Evolutionary conservation across 208 protist species (phyloP).

Genomic region (Crithidia bombi): DNA sequence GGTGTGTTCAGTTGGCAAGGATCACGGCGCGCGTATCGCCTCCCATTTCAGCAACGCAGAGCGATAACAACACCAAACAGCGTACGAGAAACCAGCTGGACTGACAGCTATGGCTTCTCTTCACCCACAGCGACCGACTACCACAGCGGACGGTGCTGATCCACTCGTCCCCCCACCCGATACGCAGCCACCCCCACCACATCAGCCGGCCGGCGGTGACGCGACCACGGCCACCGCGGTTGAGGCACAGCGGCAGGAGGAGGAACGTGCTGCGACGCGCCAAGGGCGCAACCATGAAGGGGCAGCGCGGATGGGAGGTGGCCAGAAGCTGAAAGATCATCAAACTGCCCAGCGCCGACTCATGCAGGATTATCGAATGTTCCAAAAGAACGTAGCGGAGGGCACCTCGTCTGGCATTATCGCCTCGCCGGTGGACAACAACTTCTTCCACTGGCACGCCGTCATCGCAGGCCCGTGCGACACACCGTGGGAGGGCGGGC

Average conservation of each 20-base stretch:
- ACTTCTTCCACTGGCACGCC: conserved; percentile 89
- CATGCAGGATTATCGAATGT: conserved; percentile 67
- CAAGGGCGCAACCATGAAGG: conserved; percentile 30
- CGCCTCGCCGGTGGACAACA: conserved; percentile 65
- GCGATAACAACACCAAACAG: too few relatives aligned
- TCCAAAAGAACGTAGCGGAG: conserved; percentile 46
- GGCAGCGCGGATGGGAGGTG: conserved; percentile 36
- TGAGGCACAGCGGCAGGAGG: neutral
- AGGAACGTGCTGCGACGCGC: conserved; percentile 2
- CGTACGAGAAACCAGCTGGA: too few relatives aligned
- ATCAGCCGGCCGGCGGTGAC: too few relatives aligned
- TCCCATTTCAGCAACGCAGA: too few relatives aligned
- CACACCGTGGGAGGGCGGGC: conserved; percentile 88
- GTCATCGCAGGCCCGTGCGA: conserved; percentile 81
- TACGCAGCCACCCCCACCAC: too few relatives aligned
- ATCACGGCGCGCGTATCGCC: too few relatives aligned
- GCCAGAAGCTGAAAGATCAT: conserved; percentile 37
- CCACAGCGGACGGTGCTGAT: too few relatives aligned
- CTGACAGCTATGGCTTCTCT: too few relatives aligned
- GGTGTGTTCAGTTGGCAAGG: neutral
- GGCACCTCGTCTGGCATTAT: conserved; percentile 53
- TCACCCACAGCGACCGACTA: too few relatives aligned
- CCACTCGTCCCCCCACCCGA: too few relatives aligned
- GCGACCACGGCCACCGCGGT: neutral
- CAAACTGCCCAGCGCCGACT: conserved; percentile 64